phyloP scores from a whole-genome alignment of 306 rosid genomes.

The Castanea mollissima region DNA sequence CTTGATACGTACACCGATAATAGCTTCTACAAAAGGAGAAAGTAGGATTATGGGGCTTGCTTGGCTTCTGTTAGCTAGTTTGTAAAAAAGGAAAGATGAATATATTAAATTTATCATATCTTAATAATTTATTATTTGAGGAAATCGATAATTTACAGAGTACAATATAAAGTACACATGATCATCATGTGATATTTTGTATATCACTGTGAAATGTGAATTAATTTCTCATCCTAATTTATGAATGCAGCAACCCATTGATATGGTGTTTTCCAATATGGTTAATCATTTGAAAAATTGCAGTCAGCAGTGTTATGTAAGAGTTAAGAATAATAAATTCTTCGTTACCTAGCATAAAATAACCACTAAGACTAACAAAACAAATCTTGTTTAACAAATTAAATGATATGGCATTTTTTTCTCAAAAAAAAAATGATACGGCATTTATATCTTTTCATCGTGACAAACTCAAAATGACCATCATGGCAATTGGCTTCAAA shows the following conservation, averaged over 20 bases:
- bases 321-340: no score
- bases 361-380: no score
- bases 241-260: no score
- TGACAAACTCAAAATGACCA: background rate
- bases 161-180: background rate
- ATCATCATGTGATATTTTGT: background rate
- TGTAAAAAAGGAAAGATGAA: no score
- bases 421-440: background rate
- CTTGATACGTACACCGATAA: slow-evolving; percentile 83
- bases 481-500: background rate
- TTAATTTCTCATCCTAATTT: no score
- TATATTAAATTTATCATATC: no score
- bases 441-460: background rate
- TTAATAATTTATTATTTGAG: no score
- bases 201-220: background rate
- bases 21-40: slow-evolving; percentile 58
- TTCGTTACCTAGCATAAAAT: no score
- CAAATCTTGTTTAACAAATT: background rate
- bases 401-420: background rate
- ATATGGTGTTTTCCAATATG: no score
- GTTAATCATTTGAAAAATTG: background rate
- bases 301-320: background rate
- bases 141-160: background rate
- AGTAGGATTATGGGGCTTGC: background rate
- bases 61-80: background rate